Evolutionary conservation across 2,329 filamentous ascomycete genomes (phyloP), one percentile per base, ranked within the genome.

Genomic region (Microsporum audouinii): DNA sequence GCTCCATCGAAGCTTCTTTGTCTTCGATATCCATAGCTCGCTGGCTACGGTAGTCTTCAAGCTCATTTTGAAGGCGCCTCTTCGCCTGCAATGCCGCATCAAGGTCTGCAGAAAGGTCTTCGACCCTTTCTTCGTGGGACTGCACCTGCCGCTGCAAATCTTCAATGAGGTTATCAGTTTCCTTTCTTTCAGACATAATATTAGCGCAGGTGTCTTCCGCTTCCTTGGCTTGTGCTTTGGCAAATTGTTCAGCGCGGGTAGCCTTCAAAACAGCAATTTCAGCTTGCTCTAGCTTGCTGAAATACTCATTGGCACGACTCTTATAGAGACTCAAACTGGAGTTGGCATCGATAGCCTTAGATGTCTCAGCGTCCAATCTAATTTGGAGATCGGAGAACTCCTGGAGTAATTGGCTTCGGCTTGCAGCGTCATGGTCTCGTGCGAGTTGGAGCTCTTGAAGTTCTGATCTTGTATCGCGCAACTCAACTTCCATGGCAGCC

Each of bases 1-100:
- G 92, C 76, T 99, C 94, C 84, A 96, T 88, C 66, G 89, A 94
- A 7, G 87, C 87, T 74, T 97, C 92, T 73, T 94, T 96, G 75
- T 99, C 92, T 74, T 97, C 94, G 61, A 97, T 89, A 69, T 97
- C 94, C 74, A 95, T 95, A 62, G 91, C 91, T 55, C 92, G 85
- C 74, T 96, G 91, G 71, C 87, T 95, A 63, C 94, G 86, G 78
- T 97, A 99, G 74, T 99, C 92, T 74, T 97, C 92, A 2, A 99
- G 86, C 77, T 99, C 92, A 71, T 97, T 91, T 73, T 99, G 92
- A 29, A 97, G 85, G 62, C 92, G 85, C 76, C 91, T 95, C 81
- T 96, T 96, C 23, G 90, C 85, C 76, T 96, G 91, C 17, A 89
- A 79, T 1, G 88, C 89, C 23, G 86, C 86, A 63, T 95, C 88